Percentiles rank a stretch among this genome's conserved stretches.
These are phyloP conservation scores for Botrytis fabae DNA, from an alignment of 2,329 filamentous ascomycete genomes.

Conservation along the genomic window DNA sequence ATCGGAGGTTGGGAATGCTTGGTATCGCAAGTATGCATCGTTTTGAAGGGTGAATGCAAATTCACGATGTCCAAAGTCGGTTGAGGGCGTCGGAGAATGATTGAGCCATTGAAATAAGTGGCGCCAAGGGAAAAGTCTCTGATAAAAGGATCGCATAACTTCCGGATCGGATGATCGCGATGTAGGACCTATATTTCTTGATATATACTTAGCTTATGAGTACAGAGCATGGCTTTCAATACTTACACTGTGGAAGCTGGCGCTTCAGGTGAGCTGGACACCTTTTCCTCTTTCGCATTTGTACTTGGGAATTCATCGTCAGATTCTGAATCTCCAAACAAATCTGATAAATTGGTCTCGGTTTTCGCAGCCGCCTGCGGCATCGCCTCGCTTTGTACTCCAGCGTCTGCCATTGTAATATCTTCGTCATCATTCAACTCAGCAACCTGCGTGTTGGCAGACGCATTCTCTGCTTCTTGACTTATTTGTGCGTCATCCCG, in stretches of 20 bases:
- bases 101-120: slow-evolving; percentile 98
- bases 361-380: slow-evolving; percentile 25
- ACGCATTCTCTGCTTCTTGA: slow-evolving; percentile 15
- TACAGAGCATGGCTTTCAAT: not conserved
- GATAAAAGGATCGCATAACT: slow-evolving; percentile 91
- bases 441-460: slow-evolving; percentile 25
- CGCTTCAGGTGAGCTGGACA: slow-evolving; percentile 46
- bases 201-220: slow-evolving; percentile 18
- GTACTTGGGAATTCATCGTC: slow-evolving; percentile 63
- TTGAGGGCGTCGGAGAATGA: slow-evolving; percentile 80
- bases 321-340: slow-evolving; percentile 59
- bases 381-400: slow-evolving; percentile 20
- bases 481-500: slow-evolving; percentile 32
- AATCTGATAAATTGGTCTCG: slow-evolving; percentile 55
- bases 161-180: slow-evolving; percentile 69
- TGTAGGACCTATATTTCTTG: slow-evolving; percentile 42
- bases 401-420: slow-evolving; percentile 35
- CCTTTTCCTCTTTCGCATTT: slow-evolving; percentile 42
- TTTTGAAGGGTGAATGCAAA: slow-evolving; percentile 95
- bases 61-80: slow-evolving; percentile 89
- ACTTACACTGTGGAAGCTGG: slow-evolving; percentile 50
- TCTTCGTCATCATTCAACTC: slow-evolving; percentile 31
- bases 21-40: slow-evolving; percentile 89
- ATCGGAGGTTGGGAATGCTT: slow-evolving; percentile 71
- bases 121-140: slow-evolving; percentile 91